A percentile compares a stretch with the other conserved stretches of the same genome.
These are phyloP conservation scores for Moesziomyces sp. DNA, from an alignment of 1,284 basidiomycete genomes.

Conservation along the genomic window DNA sequence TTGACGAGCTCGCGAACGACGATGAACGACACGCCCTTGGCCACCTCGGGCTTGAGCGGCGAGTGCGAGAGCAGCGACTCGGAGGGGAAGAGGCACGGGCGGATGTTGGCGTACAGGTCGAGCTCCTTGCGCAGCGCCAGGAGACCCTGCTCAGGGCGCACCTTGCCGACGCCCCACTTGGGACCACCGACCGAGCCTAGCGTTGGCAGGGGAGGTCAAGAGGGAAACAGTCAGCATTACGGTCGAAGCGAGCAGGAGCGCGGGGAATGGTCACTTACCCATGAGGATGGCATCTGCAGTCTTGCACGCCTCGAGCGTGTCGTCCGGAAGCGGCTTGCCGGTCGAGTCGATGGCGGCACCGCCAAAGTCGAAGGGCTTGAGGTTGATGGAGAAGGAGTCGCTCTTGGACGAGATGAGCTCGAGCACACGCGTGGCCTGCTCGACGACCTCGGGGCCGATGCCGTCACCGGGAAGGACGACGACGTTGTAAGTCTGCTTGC, in stretches of 20 bases:
- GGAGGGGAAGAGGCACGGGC: conserved; percentile 93
- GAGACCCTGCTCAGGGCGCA: conserved; percentile 95
- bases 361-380: conserved; percentile 80
- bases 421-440: conserved; percentile 88
- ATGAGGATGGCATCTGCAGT: conserved; percentile 65
- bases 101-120: conserved; percentile 96
- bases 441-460: conserved; percentile 94
- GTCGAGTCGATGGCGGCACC: conserved; percentile 90
- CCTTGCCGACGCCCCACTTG: conserved; percentile 92
- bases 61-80: conserved; percentile 87
- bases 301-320: conserved; percentile 76
- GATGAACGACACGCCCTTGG: conserved; percentile 88
- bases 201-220: background rate
- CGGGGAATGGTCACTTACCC: conserved; percentile 15
- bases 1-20: conserved; percentile 87
- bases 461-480: conserved; percentile 90
- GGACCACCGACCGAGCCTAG: conserved; percentile 95
- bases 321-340: conserved; percentile 84
- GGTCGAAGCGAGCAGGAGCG: no score
- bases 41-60: conserved; percentile 90
- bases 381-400: conserved; percentile 75
- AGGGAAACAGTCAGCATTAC: conserved; percentile 76
- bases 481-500: conserved; percentile 46
- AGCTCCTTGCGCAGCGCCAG: conserved; percentile 91
- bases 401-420: conserved; percentile 77